phyloP scores from a whole-genome alignment of 805 yeast genomes.

The Yueomyces sp. region DNA sequence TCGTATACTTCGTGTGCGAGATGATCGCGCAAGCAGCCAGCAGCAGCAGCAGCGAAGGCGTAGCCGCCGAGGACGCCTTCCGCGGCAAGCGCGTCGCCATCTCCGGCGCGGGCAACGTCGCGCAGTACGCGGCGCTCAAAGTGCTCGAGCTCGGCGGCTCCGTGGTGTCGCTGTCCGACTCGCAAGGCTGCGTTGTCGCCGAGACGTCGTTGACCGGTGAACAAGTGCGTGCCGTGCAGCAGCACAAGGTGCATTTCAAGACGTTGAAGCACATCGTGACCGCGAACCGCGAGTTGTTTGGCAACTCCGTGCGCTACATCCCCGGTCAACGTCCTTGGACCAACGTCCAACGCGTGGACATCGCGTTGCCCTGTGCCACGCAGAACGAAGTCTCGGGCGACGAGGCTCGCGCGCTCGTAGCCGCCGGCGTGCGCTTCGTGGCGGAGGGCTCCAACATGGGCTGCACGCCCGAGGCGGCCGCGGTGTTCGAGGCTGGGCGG shows the following conservation, averaged over 20 bases:
- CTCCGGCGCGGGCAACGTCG: conserved; percentile 98
- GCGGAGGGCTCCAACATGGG: conserved; percentile 99
- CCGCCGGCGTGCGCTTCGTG: conserved; percentile 80
- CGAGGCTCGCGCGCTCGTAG: conserved; percentile 89
- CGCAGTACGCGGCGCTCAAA: conserved; percentile 97
- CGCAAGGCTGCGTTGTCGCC: conserved; percentile 77
- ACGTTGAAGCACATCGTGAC: conserved; percentile 52
- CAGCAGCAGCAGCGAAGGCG: too few relatives aligned
- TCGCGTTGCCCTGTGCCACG: conserved; percentile 96
- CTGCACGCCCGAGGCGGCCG: conserved; percentile 93
- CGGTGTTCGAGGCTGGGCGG: conserved; percentile 81
- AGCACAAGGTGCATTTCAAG: conserved; percentile 69
- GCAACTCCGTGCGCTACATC: conserved; percentile 57
- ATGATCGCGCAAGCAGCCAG: conserved; percentile 97
- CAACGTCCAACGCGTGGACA: conserved; percentile 80
- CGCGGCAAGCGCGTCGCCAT: conserved; percentile 90
- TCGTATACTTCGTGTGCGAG: conserved; percentile 91
- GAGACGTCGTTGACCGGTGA: conserved; percentile 52
- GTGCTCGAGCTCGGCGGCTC: conserved; percentile 93
- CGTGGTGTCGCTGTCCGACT: conserved; percentile 89
- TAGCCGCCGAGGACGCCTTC: conserved; percentile 49
- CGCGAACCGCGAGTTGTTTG: conserved; percentile 45
- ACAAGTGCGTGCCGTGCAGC: conserved; percentile 63
- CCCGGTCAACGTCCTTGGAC: conserved; percentile 96
- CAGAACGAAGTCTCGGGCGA: conserved; percentile 96